These are phyloP conservation scores for Debaryomycetaceae sp. DNA, from an alignment of 1,139 yeast genomes.

Conservation along the genomic window DNA sequence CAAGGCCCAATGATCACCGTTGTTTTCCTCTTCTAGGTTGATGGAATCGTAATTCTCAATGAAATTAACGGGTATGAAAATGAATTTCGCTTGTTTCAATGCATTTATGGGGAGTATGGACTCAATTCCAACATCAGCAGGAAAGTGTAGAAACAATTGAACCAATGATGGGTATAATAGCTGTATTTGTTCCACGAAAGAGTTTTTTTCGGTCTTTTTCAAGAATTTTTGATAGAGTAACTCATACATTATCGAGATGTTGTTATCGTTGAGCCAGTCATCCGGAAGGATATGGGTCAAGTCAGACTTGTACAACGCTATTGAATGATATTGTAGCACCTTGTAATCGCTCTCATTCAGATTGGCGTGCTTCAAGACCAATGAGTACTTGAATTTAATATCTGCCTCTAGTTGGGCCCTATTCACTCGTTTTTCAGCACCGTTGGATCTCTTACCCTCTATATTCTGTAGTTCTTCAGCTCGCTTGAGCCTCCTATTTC, in stretches of 20 bases:
- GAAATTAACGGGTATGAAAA: constrained; percentile 40
- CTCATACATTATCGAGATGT: constrained; percentile 62
- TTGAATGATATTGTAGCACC: constrained; percentile 37
- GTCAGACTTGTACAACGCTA: constrained; percentile 39
- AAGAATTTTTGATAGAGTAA: constrained; percentile 30
- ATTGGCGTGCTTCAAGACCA: constrained; percentile 12
- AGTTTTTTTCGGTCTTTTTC: constrained; percentile 7
- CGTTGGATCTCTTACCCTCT: not conserved
- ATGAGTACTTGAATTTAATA: constrained; percentile 18
- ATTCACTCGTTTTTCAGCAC: constrained; percentile 8
- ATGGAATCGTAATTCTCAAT: constrained; percentile 28
- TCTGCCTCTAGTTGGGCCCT: constrained; percentile 22
- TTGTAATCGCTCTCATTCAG: constrained; percentile 17
- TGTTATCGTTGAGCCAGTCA: constrained; percentile 75
- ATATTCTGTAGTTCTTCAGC: constrained; percentile 10
- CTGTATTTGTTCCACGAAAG: constrained; percentile 24
- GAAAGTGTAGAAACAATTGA: constrained; percentile 39
- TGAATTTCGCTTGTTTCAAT: constrained; percentile 27
- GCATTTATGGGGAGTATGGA: constrained; percentile 30
- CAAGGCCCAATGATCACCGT: constrained; percentile 47
- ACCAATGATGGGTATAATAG: constrained; percentile 37
- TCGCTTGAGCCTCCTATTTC: constrained; percentile 17
- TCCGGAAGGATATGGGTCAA: constrained; percentile 41
- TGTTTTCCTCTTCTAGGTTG: constrained; percentile 29
- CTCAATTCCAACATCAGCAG: constrained; percentile 24